phyloP scores from a whole-genome alignment of 1,139 yeast genomes.

The Groenewaldozyma auringiensis region DNA sequence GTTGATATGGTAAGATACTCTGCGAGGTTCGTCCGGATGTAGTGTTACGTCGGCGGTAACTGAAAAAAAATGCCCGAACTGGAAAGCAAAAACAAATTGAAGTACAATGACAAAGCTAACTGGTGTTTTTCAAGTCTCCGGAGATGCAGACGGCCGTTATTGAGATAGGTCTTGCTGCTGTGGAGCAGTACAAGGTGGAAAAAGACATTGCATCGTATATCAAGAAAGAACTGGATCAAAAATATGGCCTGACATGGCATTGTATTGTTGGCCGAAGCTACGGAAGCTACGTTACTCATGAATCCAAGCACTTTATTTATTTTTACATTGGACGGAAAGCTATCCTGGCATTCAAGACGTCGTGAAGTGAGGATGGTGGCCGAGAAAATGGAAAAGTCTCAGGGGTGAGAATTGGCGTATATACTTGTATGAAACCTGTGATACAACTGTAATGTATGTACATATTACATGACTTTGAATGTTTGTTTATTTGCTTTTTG shows the following conservation, averaged over 20 bases:
- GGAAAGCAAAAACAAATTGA: no score
- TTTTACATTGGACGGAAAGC: conserved; percentile 79
- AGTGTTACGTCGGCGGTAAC: no score
- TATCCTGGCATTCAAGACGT: conserved; percentile 73
- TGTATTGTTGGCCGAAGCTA: conserved; percentile 89
- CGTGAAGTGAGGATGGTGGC: conserved; percentile 24
- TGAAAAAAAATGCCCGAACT: no score
- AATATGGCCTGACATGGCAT: conserved; percentile 87
- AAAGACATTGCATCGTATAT: conserved; percentile 71
- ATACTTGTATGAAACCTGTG: no score
- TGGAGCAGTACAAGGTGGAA: conserved; percentile 48
- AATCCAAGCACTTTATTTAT: conserved; percentile 70
- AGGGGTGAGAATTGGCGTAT: no score
- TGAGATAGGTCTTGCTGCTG: conserved; percentile 43
- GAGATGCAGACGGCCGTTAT: conserved; percentile 20
- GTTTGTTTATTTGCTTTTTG: background rate
- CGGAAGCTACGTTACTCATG: conserved; percentile 89
- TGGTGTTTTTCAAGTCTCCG: conserved; percentile 12
- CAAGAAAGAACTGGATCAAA: conserved; percentile 64
- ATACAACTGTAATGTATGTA: no score
- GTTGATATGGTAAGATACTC: conserved; percentile 41
- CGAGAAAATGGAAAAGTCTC: no score
- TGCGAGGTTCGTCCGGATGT: no score
- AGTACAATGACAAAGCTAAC: no score
- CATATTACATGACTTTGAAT: no score